Base-by-base conservation (phyloP, 169 alveolate genomes). In the Cryptosporidium ubiquitum region DNA sequence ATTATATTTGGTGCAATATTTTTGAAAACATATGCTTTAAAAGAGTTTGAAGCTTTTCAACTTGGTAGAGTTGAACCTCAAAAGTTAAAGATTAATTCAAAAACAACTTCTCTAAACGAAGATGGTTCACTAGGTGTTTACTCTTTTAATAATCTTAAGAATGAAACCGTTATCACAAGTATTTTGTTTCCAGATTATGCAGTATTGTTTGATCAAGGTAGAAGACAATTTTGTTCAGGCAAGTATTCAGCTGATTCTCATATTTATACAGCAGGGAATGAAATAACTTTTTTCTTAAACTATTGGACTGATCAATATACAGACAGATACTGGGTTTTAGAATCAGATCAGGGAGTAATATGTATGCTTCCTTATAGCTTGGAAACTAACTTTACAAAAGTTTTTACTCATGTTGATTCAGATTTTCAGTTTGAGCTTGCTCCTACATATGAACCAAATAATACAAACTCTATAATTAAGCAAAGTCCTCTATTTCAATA, bases 151-250 rank as follows among this genome's bases (percentile, higher is more conserved):
- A 79, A 79, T 44, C 5, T 16, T 2, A 40, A 79, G 29, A 47
- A 79, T 64, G 55, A 61, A 29, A 23, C 61, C 3, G 86, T 79
- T 2, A n/a, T 79, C 37, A 31, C 5, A 5, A 64, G 69, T 79
- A 58, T 79, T 14, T 51, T 79, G 16, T 79, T 79, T 42, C 51
- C 86, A 5, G 40, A 31, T 3, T 79, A 60, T 64, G 75, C 75
- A 23, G 86, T 79, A 14, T 44, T 79, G 39, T 61, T 58, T 40
- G 75, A 79, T 42, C 37, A 40, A 42, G 33, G 0, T 7, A 79
- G 68, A n/a, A 64, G 75, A 40, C 75, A 79, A 37, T 79, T 61
- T 2, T 79, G 86, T 39, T 79, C 86, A n/a, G 86, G 86, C 60
- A 58, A 31, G 42, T 79, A 79, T 29, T 40, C 71, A 26, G 49